Percentiles rank a stretch among this genome's conserved stretches.
These are phyloP conservation scores for Citrus inodora DNA, from an alignment of 345 rosid genomes.

Conservation along the genomic window DNA sequence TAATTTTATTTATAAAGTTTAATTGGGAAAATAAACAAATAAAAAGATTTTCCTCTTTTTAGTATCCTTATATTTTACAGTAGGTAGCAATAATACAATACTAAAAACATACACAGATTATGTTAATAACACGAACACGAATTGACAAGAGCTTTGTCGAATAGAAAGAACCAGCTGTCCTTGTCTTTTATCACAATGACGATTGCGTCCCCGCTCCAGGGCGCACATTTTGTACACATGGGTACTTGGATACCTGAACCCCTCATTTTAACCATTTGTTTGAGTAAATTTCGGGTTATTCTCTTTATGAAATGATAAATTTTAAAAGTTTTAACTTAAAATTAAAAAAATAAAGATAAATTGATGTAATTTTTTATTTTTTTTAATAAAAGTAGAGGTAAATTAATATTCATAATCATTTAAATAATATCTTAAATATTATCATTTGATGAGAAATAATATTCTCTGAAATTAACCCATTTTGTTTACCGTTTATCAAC, in stretches of 20 bases:
- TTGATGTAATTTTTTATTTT: no score
- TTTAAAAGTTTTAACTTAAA: not conserved
- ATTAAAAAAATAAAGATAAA: no score
- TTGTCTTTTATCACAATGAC: conserved; percentile 22
- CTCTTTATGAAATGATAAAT: no score
- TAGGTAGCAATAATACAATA: no score
- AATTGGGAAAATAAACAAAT: not conserved
- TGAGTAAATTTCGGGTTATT: not conserved
- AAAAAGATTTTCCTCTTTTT: not conserved
- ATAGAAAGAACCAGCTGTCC: conserved; percentile 29
- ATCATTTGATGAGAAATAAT: no score
- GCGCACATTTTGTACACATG: not conserved
- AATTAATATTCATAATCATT: no score
- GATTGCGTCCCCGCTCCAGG: conserved; percentile 19
- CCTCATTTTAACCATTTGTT: conserved; percentile 1
- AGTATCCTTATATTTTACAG: no score
- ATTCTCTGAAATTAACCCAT: no score
- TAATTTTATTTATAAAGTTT: not conserved
- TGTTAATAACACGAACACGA: no score
- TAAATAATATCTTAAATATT: no score
- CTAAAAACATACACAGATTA: no score
- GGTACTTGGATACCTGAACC: not conserved
- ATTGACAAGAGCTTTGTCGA: not conserved
- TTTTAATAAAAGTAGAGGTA: no score
- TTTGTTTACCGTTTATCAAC: not conserved